Base-by-base conservation (phyloP, 2,329 filamentous ascomycete species). In the Coleophoma crateriformis region DNA sequence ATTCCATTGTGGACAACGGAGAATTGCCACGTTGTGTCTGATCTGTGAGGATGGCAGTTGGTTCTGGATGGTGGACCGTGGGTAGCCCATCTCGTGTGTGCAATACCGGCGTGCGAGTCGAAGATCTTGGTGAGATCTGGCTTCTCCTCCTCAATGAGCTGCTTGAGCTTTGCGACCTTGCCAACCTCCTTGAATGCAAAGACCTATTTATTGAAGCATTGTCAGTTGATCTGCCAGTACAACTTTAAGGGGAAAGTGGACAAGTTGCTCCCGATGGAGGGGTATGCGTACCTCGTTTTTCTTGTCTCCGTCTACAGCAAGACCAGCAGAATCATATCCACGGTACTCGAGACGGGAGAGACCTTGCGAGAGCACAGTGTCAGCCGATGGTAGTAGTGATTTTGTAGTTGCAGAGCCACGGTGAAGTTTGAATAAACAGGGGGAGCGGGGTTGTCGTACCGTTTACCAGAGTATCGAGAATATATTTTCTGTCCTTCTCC, bases 31-130 rank as follows among this genome's bases (percentile, higher is more conserved):
- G 76, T 88, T 63, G 87, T 83, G 71, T 99, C 94, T 59, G 92
- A 97, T 72, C 91, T 95, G 81, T 97, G 92, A 64, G 94, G 94
- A 73, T 99, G 94, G 85, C 94, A 99, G 82, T 99, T 99, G 69
- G 87, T 67, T 64, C 90, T 88, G 59, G 91, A 96, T 49, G 94
- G 94, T 54, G 89, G 85, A 50, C 94, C 94, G 78, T 99, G 94
- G 63, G 94, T 99, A 62, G 94, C 94, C 94, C 94, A 99, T 71
- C 94, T 85, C 58, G 94, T 99, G 85, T 99, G 94, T 70, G 94
- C 89, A 77, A 99, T 97, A 69, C 92, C 94, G 67, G 90, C 91
- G 76, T 99, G 94, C 67, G 91, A 96, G 73, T 97, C 94, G 70
- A 96, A 97, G 67, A 90, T 81, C 80, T 96, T 95, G 71, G 82